These are phyloP conservation scores for Pascua sp. DNA, from an alignment of 1,284 basidiomycete species.

Conservation along the genomic window DNA sequence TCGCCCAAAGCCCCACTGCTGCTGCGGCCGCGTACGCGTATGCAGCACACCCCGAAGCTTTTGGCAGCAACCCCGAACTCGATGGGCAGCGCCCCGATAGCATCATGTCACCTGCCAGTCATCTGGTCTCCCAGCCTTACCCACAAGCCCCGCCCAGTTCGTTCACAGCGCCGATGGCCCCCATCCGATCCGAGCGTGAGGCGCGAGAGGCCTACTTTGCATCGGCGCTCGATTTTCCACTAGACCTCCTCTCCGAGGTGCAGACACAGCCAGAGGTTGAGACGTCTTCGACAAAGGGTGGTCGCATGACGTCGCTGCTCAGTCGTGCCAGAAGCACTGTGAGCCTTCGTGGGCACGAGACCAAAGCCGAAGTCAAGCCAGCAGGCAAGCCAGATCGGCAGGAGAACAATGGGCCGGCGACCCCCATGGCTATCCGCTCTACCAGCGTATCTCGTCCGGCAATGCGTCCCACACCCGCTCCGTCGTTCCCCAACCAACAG, in stretches of 20 bases:
- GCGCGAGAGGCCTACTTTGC: slow-evolving; percentile 32
- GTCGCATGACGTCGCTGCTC: not conserved
- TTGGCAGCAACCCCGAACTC: not conserved
- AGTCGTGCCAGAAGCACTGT: not conserved
- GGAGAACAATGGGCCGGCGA: too few species aligned
- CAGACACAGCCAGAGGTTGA: not conserved
- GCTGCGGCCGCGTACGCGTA: not conserved
- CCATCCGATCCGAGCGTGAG: too few species aligned
- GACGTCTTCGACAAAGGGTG: not conserved
- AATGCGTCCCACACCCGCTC: too few species aligned
- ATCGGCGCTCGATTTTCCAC: slow-evolving; percentile 31
- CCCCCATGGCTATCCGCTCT: too few species aligned
- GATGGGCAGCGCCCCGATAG: not conserved
- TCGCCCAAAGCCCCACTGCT: slow-evolving; percentile 3
- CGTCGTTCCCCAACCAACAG: too few species aligned
- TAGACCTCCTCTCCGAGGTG: slow-evolving; percentile 32
- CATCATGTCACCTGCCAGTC: slow-evolving; percentile 3
- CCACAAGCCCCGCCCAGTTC: not conserved
- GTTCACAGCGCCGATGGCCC: slow-evolving; percentile 13
- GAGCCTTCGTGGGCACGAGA: not conserved
- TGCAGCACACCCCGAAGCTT: not conserved
- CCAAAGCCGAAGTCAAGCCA: too few species aligned
- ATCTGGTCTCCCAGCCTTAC: not conserved
- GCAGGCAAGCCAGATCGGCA: too few species aligned
- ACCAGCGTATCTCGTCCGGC: too few species aligned